These are phyloP conservation scores for Ploettnerulaceae sp. DNA, from an alignment of 2,329 filamentous ascomycete genomes.

Conservation along the genomic window DNA sequence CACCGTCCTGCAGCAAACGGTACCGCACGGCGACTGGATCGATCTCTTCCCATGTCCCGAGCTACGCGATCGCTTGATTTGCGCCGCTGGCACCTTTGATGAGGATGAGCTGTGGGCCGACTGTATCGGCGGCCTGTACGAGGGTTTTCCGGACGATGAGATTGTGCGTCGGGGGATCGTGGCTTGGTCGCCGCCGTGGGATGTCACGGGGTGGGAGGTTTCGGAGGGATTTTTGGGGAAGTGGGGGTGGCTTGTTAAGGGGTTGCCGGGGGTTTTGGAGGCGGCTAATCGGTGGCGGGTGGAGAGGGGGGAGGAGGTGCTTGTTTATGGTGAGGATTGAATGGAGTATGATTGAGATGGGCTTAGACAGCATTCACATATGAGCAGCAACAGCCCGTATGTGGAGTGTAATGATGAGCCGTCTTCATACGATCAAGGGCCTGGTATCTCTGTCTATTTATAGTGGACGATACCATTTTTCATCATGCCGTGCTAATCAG, in stretches of 20 bases:
- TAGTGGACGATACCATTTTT: too few species aligned
- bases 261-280: conserved; percentile 29
- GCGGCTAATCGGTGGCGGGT: conserved; percentile 37
- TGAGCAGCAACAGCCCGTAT: too few species aligned
- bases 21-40: conserved; percentile 40
- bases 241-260: conserved; percentile 35
- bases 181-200: conserved; percentile 41
- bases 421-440: too few species aligned
- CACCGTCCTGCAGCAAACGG: conserved; percentile 38
- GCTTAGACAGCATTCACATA: too few species aligned
- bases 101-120: conserved; percentile 42
- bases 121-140: conserved; percentile 40
- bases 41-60: conserved; percentile 39
- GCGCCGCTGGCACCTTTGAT: conserved; percentile 36
- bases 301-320: conserved; percentile 33
- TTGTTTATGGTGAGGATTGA: conserved; percentile 29
- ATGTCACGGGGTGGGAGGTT: conserved; percentile 39
- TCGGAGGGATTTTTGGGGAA: conserved; percentile 39
- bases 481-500: too few species aligned
- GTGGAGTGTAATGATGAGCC: too few species aligned
- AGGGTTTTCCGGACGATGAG: conserved; percentile 41
- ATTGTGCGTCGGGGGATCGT: conserved; percentile 38
- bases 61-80: conserved; percentile 39
- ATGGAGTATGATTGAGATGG: too few species aligned
- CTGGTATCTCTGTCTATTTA: too few species aligned